These are phyloP conservation scores for Talaromyces thailandensis DNA, from an alignment of 495 filamentous ascomycete genomes.

Conservation along the genomic window DNA sequence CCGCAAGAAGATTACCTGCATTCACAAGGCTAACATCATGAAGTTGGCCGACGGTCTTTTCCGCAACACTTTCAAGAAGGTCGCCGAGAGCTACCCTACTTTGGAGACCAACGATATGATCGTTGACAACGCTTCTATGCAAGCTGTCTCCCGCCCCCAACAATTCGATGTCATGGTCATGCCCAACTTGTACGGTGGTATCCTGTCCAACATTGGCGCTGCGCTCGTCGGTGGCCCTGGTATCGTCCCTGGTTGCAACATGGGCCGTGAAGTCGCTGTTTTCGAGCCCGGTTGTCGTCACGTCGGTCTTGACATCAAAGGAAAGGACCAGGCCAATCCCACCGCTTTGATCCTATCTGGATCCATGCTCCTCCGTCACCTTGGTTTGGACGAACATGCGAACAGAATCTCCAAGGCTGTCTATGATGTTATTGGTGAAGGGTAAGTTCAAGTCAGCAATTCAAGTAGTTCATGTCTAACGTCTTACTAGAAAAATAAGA, in stretches of 20 bases:
- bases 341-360: slow-evolving; percentile 91
- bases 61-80: slow-evolving; percentile 89
- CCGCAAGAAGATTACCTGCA: slow-evolving; percentile 96
- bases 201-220: slow-evolving; percentile 96
- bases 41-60: slow-evolving; percentile 98
- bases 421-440: slow-evolving; percentile 90
- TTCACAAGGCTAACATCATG: slow-evolving; percentile 99
- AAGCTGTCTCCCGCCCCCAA: slow-evolving; percentile 89
- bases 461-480: background rate
- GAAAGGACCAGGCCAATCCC: slow-evolving; percentile 97
- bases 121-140: slow-evolving; percentile 99
- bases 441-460: slow-evolving; percentile 46
- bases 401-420: slow-evolving; percentile 97
- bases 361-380: slow-evolving; percentile 91
- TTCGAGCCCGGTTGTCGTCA: slow-evolving; percentile 98
- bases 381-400: slow-evolving; percentile 93
- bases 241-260: slow-evolving; percentile 97
- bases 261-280: slow-evolving; percentile 95
- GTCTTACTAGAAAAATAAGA: slow-evolving; percentile 53
- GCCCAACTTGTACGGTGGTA: slow-evolving; percentile 98
- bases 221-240: slow-evolving; percentile 97
- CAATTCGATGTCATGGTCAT: slow-evolving; percentile 99
- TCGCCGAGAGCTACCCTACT: slow-evolving; percentile 87
- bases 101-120: slow-evolving; percentile 98
- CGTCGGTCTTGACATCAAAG: slow-evolving; percentile 98